Conservation (phyloP, 495 filamentous ascomycete genomes). For the Melanomma pulvis-pyrius region DNA sequence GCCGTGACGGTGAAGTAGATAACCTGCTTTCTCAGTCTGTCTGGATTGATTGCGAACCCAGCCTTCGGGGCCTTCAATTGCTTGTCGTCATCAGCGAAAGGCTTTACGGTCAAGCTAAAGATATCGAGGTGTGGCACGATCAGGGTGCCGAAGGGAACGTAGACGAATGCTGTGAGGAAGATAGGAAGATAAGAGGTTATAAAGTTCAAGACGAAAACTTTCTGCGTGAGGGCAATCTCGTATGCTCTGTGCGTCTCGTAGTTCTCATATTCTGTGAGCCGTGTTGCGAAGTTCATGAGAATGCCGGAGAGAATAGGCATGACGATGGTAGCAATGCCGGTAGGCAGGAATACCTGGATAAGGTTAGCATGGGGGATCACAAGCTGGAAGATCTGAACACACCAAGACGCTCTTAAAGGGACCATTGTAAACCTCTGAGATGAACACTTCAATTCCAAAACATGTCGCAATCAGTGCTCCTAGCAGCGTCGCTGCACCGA, state of each 20-base stretch:
- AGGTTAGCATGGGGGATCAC: slow-evolving; percentile 12
- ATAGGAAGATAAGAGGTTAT: slow-evolving; percentile 94
- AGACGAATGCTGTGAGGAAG: slow-evolving; percentile 92
- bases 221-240: slow-evolving; percentile 78
- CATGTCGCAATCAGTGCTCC: slow-evolving; percentile 82
- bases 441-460: slow-evolving; percentile 95
- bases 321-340: slow-evolving; percentile 76
- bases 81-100: slow-evolving; percentile 72
- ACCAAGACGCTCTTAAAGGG: slow-evolving; percentile 86
- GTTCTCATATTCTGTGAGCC: slow-evolving; percentile 85
- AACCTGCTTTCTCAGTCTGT: slow-evolving; percentile 84
- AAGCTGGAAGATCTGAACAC: slow-evolving; percentile 36
- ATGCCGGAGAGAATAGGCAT: slow-evolving; percentile 78
- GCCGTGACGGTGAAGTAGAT: slow-evolving; percentile 97
- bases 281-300: slow-evolving; percentile 74
- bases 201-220: slow-evolving; percentile 95
- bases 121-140: slow-evolving; percentile 90
- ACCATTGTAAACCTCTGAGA: slow-evolving; percentile 90
- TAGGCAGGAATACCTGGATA: slow-evolving; percentile 79
- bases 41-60: slow-evolving; percentile 79
- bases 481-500: slow-evolving; percentile 67
- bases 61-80: slow-evolving; percentile 60
- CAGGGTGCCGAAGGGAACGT: slow-evolving; percentile 86
- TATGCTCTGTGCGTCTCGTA: slow-evolving; percentile 83
- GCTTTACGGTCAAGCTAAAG: slow-evolving; percentile 74